phyloP scores from a whole-genome alignment of 169 alveolate species.

The Plasmodium relictum region DNA sequence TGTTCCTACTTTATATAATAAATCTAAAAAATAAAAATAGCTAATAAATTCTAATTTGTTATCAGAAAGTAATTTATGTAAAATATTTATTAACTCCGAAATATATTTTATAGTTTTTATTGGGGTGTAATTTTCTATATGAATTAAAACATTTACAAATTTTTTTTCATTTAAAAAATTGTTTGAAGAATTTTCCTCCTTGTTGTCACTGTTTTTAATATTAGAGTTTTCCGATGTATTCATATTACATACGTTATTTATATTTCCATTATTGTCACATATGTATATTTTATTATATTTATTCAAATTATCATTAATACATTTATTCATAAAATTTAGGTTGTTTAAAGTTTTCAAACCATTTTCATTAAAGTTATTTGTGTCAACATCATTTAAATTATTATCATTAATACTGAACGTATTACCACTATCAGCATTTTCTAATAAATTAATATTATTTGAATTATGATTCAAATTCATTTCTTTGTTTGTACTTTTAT shows the following conservation, averaged over 20 bases:
- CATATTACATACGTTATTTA: neutral
- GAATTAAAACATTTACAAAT: conserved; percentile 15
- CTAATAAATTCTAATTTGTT: conserved; percentile 61
- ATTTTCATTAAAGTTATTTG: neutral
- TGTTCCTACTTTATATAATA: conserved; percentile 74
- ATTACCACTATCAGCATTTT: neutral
- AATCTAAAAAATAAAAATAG: conserved; percentile 71
- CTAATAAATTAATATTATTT: neutral
- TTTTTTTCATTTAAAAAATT: neutral
- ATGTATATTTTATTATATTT: conserved; percentile 24
- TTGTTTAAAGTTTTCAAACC: neutral
- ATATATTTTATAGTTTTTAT: conserved; percentile 72
- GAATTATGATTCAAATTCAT: neutral
- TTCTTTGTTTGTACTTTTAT: neutral
- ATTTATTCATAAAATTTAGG: neutral
- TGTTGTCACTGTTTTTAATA: neutral
- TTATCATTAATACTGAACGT: neutral
- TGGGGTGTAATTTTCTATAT: conserved; percentile 62
- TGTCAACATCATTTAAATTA: neutral
- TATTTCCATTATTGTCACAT: neutral
- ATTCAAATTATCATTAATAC: neutral
- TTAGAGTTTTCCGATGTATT: neutral
- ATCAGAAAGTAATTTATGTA: conserved; percentile 68
- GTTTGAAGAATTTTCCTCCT: neutral
- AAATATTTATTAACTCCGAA: conserved; percentile 59